Conservation (phyloP, 2,329 filamentous ascomycete genomes). For the Botrytis sinoallii region DNA sequence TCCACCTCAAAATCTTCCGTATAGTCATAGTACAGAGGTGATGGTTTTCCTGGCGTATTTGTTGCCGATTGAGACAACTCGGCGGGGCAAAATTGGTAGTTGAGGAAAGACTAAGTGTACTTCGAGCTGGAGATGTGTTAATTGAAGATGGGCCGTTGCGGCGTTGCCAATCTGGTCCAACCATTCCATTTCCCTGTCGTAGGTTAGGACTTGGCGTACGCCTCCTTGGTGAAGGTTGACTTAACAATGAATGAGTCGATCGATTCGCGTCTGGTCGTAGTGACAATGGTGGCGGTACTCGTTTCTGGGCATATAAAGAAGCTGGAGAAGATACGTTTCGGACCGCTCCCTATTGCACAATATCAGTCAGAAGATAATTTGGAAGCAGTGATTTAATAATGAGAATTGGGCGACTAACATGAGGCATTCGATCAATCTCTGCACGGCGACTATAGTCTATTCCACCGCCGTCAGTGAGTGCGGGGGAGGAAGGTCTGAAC, state of each 20-base stretch:
- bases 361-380: not conserved
- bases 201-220: conserved; percentile 31
- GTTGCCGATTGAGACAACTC: conserved; percentile 27
- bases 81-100: conserved; percentile 31
- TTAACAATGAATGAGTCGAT: conserved; percentile 33
- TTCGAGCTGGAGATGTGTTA: conserved; percentile 36
- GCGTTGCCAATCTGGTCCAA: conserved; percentile 28
- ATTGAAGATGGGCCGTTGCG: conserved; percentile 27
- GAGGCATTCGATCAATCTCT: conserved; percentile 35
- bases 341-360: conserved; percentile 25
- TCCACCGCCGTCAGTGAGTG: conserved; percentile 36
- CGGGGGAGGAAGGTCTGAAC: conserved; percentile 38
- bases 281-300: conserved; percentile 29
- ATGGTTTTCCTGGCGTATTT: conserved; percentile 34
- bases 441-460: conserved; percentile 37
- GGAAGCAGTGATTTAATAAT: too few relatives aligned
- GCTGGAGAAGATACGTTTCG: conserved; percentile 34
- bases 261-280: conserved; percentile 34
- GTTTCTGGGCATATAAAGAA: conserved; percentile 35
- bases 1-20: conserved; percentile 38
- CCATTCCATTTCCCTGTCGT: conserved; percentile 23
- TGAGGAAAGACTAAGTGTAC: conserved; percentile 35
- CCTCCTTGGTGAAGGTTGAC: conserved; percentile 32
- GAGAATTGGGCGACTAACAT: conserved; percentile 28
- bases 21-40: conserved; percentile 39